Evolutionary conservation across 257 asterid genomes (phyloP).

Genomic region (Solanum microdontum): DNA sequence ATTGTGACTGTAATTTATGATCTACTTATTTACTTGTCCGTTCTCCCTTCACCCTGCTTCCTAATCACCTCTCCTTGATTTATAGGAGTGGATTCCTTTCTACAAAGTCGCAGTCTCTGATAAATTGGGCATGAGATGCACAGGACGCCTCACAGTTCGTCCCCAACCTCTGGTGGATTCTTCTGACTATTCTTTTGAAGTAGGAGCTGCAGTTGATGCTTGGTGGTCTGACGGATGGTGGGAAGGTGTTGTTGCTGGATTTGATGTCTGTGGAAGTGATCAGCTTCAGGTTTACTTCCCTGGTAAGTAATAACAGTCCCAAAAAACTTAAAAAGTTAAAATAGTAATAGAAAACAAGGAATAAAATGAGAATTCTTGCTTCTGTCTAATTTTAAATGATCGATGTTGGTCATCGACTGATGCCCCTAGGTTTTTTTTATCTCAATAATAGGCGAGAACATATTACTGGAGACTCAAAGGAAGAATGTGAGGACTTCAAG

Average conservation of each 20-base stretch:
- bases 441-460: slow-evolving; percentile 28
- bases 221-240: not conserved
- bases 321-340: not conserved
- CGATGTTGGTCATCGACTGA: not conserved
- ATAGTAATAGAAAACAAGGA: too few relatives aligned
- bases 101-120: not conserved
- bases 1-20: not conserved
- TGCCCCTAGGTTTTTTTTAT: not conserved
- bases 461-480: slow-evolving; percentile 20
- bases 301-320: not conserved
- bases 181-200: not conserved
- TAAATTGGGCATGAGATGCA: not conserved
- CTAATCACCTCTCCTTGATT: not conserved
- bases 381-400: not conserved
- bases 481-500: slow-evolving; percentile 31
- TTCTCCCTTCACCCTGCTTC: not conserved
- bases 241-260: not conserved
- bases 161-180: not conserved
- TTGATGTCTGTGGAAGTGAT: not conserved
- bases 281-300: not conserved
- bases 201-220: not conserved
- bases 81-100: not conserved
- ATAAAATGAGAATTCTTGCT: too few relatives aligned
- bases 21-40: not conserved
- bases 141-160: not conserved